Base-by-base conservation (phyloP, 208 protist species). In the Balamuthia mandrillaris region DNA sequence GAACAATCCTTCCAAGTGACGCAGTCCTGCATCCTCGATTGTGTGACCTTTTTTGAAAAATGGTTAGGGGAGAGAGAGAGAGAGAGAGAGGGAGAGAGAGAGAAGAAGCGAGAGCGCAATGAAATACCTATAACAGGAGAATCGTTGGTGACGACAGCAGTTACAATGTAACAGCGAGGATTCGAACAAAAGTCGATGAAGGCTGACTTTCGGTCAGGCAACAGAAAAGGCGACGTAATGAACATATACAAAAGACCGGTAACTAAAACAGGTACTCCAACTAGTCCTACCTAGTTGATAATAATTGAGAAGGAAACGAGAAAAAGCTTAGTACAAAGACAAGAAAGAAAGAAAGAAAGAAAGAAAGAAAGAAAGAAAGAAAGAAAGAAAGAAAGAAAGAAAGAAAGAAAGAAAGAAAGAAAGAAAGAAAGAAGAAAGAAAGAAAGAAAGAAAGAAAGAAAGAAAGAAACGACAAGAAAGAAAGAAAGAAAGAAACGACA, bases 351-450 rank as follows among this genome's bases (percentile, higher is more conserved):
- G 18, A 7, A 24, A 18, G 24, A 37, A 45, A 37, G 3, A 9
- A 1, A 16, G 35, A 27, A 49, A 39, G 39, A 27, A 31, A 24
- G 35, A 52, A 21, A 21, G 49, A 56, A 56, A 21, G n/a, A 21
- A 56, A 21, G n/a, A 21, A 56, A 16, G n/a, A 56, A n/a, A n/a
- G n/a, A n/a, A n/a, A n/a, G n/a, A n/a, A n/a, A 3, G 72, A 51
- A 41, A 74, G 56, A 24, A 86, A 86, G 42, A 86, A 86, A 5
- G 63, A 44, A 16, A 86, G 49, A 7, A 42, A 21, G 5, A 81
- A 35, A 6, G 27, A 41, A 29, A 66, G 6, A 29, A 14, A 1
- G n/a, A n/a, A n/a, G n/a, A n/a, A 16, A 27, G 1, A 37, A 16
- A 14, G 47, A n/a, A 10, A 18, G 10, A 10, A n/a, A n/a, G 14